These are phyloP conservation scores for Diaporthe sp. DNA, from an alignment of 2,329 filamentous ascomycete genomes.

Conservation along the genomic window DNA sequence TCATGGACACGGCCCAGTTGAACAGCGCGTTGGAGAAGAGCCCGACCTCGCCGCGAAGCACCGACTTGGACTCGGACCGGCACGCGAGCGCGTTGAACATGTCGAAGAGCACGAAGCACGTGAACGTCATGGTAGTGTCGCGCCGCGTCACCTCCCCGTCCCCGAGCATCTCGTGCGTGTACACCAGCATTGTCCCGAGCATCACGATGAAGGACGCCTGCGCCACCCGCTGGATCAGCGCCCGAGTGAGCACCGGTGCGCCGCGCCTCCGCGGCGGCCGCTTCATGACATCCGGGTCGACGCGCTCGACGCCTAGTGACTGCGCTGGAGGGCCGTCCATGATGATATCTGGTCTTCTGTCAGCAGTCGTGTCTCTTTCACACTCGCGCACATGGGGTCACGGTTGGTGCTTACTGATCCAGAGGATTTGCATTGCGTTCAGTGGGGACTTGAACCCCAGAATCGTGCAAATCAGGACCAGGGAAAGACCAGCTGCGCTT, in stretches of 20 bases:
- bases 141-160: conserved; percentile 89
- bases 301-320: conserved; percentile 94
- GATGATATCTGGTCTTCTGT: conserved; percentile 81
- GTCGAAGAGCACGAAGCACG: conserved; percentile 98
- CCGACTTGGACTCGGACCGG: conserved; percentile 89
- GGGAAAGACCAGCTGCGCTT: conserved; percentile 90
- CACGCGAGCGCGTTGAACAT: conserved; percentile 99
- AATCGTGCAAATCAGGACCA: conserved; percentile 93
- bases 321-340: conserved; percentile 99
- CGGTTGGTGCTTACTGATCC: conserved; percentile 83
- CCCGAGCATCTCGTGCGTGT: conserved; percentile 89
- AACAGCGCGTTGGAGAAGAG: conserved; percentile 92
- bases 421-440: conserved; percentile 99
- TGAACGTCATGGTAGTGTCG: conserved; percentile 99
- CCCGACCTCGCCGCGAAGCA: conserved; percentile 87
- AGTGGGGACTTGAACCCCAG: conserved; percentile 95
- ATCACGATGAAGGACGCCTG: conserved; percentile 93
- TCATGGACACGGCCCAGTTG: conserved; percentile 93
- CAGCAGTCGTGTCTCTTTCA: conserved; percentile 15
- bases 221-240: conserved; percentile 86
- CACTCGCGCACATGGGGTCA: neutral
- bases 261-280: conserved; percentile 88
- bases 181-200: conserved; percentile 90
- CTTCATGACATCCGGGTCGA: conserved; percentile 94
- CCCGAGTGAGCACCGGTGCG: conserved; percentile 90